Evolutionary conservation across 192 early-diverging fungal species (phyloP).

Genomic region (Entrophospora sp.): DNA sequence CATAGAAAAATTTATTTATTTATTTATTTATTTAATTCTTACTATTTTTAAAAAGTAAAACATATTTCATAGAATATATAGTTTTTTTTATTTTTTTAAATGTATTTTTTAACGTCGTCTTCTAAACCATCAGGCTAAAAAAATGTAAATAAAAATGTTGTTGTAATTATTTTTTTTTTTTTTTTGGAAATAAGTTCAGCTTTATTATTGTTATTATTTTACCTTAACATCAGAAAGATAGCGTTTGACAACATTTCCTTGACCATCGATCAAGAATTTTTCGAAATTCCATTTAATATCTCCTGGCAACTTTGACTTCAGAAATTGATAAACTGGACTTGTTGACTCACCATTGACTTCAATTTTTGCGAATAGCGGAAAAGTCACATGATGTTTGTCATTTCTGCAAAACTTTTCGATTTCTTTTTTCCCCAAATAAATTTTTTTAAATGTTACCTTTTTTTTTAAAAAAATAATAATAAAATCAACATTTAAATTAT

Average conservation of each 20-base stretch:
- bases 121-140: too few relatives aligned
- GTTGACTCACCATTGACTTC: slow-evolving; percentile 72
- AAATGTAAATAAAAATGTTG: too few relatives aligned
- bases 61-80: too few relatives aligned
- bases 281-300: slow-evolving; percentile 83
- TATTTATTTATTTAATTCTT: too few relatives aligned
- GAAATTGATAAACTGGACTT: slow-evolving; percentile 51
- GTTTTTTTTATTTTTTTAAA: too few relatives aligned
- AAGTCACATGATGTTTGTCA: slow-evolving; percentile 39
- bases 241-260: slow-evolving; percentile 57
- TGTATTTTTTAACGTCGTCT: too few relatives aligned
- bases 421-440: neutral
- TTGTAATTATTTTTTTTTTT: too few relatives aligned
- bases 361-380: slow-evolving; percentile 83
- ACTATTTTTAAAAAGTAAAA: too few relatives aligned
- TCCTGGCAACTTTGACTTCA: slow-evolving; percentile 49
- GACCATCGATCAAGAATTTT: slow-evolving; percentile 65
- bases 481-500: too few relatives aligned
- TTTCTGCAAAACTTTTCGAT: neutral
- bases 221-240: slow-evolving; percentile 28
- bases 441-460: neutral
- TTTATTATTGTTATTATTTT: neutral
- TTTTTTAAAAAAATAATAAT: neutral
- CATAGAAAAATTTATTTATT: too few relatives aligned
- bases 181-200: too few relatives aligned